Percentiles rank a stretch among this genome's conserved stretches.
Conservation (phyloP, 495 filamentous ascomycete genomes). For the Neurospora pannonica region DNA sequence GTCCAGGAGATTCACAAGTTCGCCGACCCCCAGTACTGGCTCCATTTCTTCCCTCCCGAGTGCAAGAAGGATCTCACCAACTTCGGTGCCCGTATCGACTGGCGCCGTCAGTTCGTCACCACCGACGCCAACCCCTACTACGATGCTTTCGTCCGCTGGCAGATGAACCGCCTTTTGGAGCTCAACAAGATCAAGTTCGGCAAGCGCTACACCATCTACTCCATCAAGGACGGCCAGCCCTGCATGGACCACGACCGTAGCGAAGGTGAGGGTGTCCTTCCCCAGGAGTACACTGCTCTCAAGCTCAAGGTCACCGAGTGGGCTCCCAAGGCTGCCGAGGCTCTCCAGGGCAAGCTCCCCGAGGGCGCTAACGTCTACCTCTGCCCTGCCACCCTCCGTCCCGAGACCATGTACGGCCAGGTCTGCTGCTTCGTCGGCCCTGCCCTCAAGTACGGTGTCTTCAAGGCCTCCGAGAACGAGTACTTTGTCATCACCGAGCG, state of each 20-base stretch:
- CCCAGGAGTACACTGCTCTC: slow-evolving; percentile 87
- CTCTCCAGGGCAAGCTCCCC: slow-evolving; percentile 69
- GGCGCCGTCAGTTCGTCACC: slow-evolving; percentile 84
- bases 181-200: slow-evolving; percentile 91
- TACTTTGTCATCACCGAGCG: slow-evolving; percentile 80
- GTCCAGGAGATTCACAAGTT: slow-evolving; percentile 83
- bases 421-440: slow-evolving; percentile 93
- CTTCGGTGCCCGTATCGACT: slow-evolving; percentile 82
- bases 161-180: slow-evolving; percentile 89
- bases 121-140: slow-evolving; percentile 97
- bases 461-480: slow-evolving; percentile 71
- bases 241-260: slow-evolving; percentile 97
- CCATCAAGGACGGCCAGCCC: slow-evolving; percentile 91
- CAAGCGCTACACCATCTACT: slow-evolving; percentile 90
- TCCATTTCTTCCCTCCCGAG: slow-evolving; percentile 71
- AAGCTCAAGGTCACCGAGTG: slow-evolving; percentile 87
- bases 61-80: slow-evolving; percentile 72
- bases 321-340: slow-evolving; percentile 57
- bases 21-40: slow-evolving; percentile 69
- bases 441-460: slow-evolving; percentile 63
- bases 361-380: slow-evolving; percentile 76
- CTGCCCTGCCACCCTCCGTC: slow-evolving; percentile 81
- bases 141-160: slow-evolving; percentile 92
- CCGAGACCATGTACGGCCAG: slow-evolving; percentile 98
- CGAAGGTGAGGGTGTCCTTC: slow-evolving; percentile 80